A percentile compares a stretch with the other conserved stretches of the same genome.
Evolutionary conservation across 345 rosid genomes (phyloP).

Genomic region (Populus tremula): DNA sequence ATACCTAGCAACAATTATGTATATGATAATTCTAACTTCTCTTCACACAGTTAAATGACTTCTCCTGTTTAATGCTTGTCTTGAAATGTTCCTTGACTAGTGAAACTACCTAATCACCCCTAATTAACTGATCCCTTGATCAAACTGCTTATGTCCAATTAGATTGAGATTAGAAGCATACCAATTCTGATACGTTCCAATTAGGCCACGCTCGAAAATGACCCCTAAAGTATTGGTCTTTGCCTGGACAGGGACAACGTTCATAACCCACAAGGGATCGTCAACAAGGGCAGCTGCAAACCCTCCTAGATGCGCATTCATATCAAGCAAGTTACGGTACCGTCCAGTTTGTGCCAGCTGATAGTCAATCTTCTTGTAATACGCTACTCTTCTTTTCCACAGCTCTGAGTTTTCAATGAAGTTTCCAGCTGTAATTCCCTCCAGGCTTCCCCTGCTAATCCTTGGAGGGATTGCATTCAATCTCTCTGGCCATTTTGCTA

Average conservation of each 20-base stretch:
- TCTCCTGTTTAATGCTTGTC: not conserved
- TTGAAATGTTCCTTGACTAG: not conserved
- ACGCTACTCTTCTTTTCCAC: conserved; percentile 65
- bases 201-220: conserved; percentile 78
- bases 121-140: not conserved
- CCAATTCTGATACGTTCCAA: conserved; percentile 95
- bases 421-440: conserved; percentile 48
- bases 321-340: conserved; percentile 84
- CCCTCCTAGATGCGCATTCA: conserved; percentile 78
- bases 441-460: conserved; percentile 48
- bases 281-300: conserved; percentile 73
- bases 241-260: conserved; percentile 64
- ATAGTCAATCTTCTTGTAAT: conserved; percentile 66
- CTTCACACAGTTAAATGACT: not conserved
- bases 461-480: conserved; percentile 74
- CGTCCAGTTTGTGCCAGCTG: conserved; percentile 67
- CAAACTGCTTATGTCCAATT: not conserved
- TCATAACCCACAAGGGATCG: conserved; percentile 93
- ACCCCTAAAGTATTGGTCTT: conserved; percentile 68
- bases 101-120: not conserved
- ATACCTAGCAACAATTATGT: not conserved
- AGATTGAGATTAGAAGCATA: conserved; percentile 20
- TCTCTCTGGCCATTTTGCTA: conserved; percentile 81
- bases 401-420: conserved; percentile 54
- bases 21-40: not conserved